Evolutionary conservation across 2,329 filamentous ascomycete species (phyloP).

Genomic region (Fusarium praegraminearum): DNA sequence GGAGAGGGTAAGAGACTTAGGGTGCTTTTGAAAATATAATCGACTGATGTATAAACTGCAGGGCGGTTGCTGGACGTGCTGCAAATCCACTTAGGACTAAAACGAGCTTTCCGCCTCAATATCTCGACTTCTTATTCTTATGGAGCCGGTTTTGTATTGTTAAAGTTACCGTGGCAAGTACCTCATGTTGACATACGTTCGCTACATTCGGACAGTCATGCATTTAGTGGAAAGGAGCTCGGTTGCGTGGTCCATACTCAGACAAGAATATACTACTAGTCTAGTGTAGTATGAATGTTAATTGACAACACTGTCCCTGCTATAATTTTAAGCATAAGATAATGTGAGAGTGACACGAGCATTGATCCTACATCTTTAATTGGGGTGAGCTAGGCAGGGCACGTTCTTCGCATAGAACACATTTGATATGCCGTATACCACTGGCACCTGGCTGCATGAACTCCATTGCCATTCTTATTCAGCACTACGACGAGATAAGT

Average conservation of each 20-base stretch:
- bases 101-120: rapidly evolving
- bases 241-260: neutral
- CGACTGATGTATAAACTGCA: neutral
- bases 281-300: neutral
- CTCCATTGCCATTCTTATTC: no score
- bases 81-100: no score
- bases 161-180: rapidly evolving
- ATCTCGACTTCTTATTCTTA: neutral
- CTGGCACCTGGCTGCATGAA: no score
- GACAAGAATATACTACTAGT: neutral
- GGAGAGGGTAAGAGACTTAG: neutral
- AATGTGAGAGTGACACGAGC: neutral
- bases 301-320: neutral
- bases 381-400: neutral
- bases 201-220: rapidly evolving
- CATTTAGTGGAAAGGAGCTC: neutral
- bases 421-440: no score
- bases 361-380: no score
- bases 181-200: neutral
- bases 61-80: constrained; percentile 17
- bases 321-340: neutral
- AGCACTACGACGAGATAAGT: no score
- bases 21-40: neutral
- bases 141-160: no score
- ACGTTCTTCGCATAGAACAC: neutral